phyloP scores from a whole-genome alignment of 768 basidiomycete species.

The Boletus tylopilopsis region DNA sequence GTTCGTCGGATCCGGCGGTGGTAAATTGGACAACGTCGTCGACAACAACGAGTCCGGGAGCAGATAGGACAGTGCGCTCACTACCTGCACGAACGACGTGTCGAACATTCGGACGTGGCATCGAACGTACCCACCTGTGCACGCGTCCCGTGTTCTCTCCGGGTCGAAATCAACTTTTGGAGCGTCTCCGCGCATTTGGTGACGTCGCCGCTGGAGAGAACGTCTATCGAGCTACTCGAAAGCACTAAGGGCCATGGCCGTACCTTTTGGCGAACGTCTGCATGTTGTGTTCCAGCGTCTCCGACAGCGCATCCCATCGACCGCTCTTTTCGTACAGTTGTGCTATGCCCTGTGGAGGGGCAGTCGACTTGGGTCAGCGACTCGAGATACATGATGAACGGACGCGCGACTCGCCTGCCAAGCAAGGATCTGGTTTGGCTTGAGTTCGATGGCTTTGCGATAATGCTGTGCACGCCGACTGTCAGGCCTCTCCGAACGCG shows the following conservation, averaged over 20 bases:
- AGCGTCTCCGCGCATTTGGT: conserved; percentile 77
- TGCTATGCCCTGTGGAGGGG: conserved; percentile 54
- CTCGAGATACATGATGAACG: conserved; percentile 3
- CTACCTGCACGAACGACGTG: conserved; percentile 44
- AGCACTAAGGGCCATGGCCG: conserved; percentile 15
- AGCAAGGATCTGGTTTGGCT: conserved; percentile 69
- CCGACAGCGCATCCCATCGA: conserved; percentile 55
- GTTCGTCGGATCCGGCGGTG: conserved; percentile 72
- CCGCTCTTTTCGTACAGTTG: conserved; percentile 66
- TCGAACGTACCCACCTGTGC: conserved; percentile 43
- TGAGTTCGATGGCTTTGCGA: conserved; percentile 66
- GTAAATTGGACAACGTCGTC: conserved; percentile 57
- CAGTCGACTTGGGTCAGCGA: conserved; percentile 5
- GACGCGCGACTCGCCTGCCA: conserved; percentile 62
- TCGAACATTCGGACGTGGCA: neutral
- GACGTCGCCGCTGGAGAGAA: conserved; percentile 58
- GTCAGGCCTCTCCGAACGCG: conserved; percentile 15
- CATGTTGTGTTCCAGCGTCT: conserved; percentile 54
- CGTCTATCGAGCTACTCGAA: neutral
- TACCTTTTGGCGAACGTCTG: conserved; percentile 58
- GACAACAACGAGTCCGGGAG: conserved; percentile 73
- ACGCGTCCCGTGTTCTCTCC: conserved; percentile 56
- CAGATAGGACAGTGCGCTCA: conserved; percentile 60
- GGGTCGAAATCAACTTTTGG: conserved; percentile 69
- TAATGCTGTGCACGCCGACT: conserved; percentile 63